Conservation (phyloP, 345 rosid genomes). For the Raphanus raphanistrum region DNA sequence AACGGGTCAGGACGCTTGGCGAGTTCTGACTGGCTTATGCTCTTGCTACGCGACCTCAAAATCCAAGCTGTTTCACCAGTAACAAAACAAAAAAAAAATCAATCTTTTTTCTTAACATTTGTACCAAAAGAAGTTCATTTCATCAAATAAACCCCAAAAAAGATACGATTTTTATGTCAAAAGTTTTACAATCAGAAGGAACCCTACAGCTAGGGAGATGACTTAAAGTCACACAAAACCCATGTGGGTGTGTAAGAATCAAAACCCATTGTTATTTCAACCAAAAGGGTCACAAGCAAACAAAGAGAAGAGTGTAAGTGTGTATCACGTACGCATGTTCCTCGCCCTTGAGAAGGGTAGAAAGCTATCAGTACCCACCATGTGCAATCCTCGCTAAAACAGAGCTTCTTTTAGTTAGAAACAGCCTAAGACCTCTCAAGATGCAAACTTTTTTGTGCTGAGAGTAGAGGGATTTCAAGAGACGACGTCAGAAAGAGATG, state of each 20-base stretch:
- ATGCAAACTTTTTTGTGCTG: conserved; percentile 13
- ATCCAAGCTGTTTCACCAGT: conserved; percentile 24
- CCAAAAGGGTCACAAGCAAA: neutral
- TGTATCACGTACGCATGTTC: conserved; percentile 13
- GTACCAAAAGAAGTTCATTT: neutral
- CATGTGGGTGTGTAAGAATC: conserved; percentile 1
- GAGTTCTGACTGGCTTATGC: conserved; percentile 18
- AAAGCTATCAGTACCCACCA: conserved; percentile 14
- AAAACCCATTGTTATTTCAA: neutral
- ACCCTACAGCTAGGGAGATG: neutral
- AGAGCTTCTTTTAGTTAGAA: conserved; percentile 26
- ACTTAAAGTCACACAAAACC: neutral
- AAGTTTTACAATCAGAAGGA: neutral
- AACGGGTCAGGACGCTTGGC: conserved; percentile 40
- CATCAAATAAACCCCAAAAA: neutral
- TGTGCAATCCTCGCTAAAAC: conserved; percentile 1
- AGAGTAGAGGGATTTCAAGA: conserved; percentile 15
- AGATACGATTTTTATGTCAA: conserved; percentile 12
- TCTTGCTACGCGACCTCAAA: conserved; percentile 9
- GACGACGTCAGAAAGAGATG: neutral
- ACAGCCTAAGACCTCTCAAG: too few relatives aligned
- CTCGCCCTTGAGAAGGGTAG: neutral
- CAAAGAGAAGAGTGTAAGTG: neutral
- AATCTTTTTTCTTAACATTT: neutral
- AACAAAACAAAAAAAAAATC: neutral